Evolutionary conservation across 1,284 basidiomycete species (phyloP), one percentile per base, ranked within the genome.

Genomic region (Inonotus hispidus): DNA sequence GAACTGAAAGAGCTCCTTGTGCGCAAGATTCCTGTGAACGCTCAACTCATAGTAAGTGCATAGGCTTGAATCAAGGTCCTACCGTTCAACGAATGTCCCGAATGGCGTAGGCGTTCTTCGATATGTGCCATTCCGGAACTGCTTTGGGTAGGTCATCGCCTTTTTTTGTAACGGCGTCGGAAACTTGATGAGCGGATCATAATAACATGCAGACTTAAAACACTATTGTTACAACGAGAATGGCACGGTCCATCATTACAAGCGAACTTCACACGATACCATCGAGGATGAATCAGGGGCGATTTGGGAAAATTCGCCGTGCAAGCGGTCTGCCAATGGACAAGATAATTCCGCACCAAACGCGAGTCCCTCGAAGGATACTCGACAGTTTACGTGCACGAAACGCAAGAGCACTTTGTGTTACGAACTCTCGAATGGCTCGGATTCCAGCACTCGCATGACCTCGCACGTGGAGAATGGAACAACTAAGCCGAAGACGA

Each of bases 121-220:
- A 61, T 38, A 57, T 58, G 60, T 61, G 60, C 39, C 60, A 61
- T 35, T 56, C 60, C 19, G 60, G 60, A 11, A 61, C 60, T 16
- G 60, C 56, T 8, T 19, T 61, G 46, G 60, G 60, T 61, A 19
- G 16, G 55, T 32, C 32, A 32, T 7, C 16, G 7, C 47, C 11
- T n/a, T 29, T 16, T 14, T 14, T 16, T 23, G 10, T 32, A n/a
- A 32, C 37, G 13, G 23, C 23, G 27, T 3, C 2, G 23, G 3
- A 32, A 41, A 7, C 32, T 8, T 16, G n/a, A 10, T 8, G 4
- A 19, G n/a, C 32, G n/a, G 8, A 10, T 23, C 13, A 23, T 35
- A 21, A 52, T 46, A 16, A 13, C n/a, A n/a, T 50, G 29, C 16
- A 59, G 58, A 59, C 38, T 43, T 59, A 16, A 59, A 53, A 25